Evolutionary conservation across 441 rosid species (phyloP).

Genomic region (Cnidoscolus chayamansa): DNA sequence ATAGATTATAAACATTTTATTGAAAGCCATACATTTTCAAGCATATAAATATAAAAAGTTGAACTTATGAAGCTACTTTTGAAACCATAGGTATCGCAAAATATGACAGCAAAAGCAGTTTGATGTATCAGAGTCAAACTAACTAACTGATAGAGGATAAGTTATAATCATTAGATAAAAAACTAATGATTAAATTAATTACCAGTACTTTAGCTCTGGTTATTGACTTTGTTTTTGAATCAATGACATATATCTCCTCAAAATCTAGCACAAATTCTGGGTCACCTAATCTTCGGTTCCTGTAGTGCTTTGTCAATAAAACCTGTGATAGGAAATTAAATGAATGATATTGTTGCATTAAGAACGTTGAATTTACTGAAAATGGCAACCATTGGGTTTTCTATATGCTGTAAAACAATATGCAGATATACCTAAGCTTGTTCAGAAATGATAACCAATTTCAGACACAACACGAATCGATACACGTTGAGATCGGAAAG

Average conservation of each 20-base stretch:
- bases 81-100: background rate
- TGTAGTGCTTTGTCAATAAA: slow-evolving; percentile 80
- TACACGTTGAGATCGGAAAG: background rate
- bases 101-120: background rate
- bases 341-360: slow-evolving; percentile 10
- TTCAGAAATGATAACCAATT: slow-evolving; percentile 4
- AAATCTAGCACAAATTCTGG: slow-evolving; percentile 86
- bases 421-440: background rate
- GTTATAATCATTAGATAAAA: background rate
- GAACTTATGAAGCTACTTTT: background rate
- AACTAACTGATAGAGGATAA: background rate
- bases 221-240: slow-evolving; percentile 81
- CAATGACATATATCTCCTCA: slow-evolving; percentile 91
- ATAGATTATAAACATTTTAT: background rate
- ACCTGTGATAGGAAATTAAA: slow-evolving; percentile 43
- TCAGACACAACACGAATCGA: background rate
- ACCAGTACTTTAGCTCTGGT: slow-evolving; percentile 89
- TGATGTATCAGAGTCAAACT: background rate
- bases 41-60: too few relatives aligned
- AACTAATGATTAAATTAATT: slow-evolving; percentile 20
- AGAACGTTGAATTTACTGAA: background rate
- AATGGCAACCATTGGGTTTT: background rate
- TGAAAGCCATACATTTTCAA: background rate
- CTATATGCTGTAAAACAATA: background rate
- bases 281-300: slow-evolving; percentile 67